Evolutionary conservation across 306 rosid genomes (phyloP).

Genomic region (Elaeagnus macrophylla): DNA sequence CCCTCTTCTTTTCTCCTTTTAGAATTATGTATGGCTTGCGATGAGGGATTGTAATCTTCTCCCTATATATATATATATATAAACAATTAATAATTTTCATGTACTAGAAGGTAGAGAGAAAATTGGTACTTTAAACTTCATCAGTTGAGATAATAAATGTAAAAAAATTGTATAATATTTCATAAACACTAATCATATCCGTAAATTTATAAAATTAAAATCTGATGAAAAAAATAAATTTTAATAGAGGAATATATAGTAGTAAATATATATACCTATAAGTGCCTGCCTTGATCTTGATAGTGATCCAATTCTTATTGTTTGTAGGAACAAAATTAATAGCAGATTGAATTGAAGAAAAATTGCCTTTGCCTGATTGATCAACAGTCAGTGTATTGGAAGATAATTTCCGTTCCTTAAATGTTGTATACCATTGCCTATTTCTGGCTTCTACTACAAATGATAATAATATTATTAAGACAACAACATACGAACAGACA

Average conservation of each 20-base stretch:
- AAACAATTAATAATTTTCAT: background rate
- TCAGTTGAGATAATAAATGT: no score
- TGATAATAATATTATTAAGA: conserved; percentile 15
- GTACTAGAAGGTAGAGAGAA: no score
- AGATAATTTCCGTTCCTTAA: conserved; percentile 16
- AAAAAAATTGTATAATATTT: background rate
- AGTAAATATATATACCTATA: conserved; percentile 33
- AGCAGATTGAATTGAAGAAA: conserved; percentile 58
- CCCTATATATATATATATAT: conserved; percentile 30
- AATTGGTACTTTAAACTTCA: no score
- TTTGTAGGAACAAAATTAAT: conserved; percentile 51
- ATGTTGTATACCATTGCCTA: conserved; percentile 21
- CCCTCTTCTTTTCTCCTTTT: conserved; percentile 41
- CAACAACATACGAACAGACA: conserved; percentile 13
- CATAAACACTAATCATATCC: background rate
- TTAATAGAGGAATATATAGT: background rate
- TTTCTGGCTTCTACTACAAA: conserved; percentile 13
- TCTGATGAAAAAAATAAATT: no score
- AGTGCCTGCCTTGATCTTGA: conserved; percentile 42
- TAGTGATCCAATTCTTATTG: conserved; percentile 43
- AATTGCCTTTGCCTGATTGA: conserved; percentile 37
- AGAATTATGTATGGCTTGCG: conserved; percentile 55
- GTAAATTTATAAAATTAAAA: background rate
- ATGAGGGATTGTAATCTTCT: conserved; percentile 45
- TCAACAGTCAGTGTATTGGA: conserved; percentile 34